phyloP scores from a whole-genome alignment of 768 basidiomycete species.

The Cystobasidium onofrii region DNA sequence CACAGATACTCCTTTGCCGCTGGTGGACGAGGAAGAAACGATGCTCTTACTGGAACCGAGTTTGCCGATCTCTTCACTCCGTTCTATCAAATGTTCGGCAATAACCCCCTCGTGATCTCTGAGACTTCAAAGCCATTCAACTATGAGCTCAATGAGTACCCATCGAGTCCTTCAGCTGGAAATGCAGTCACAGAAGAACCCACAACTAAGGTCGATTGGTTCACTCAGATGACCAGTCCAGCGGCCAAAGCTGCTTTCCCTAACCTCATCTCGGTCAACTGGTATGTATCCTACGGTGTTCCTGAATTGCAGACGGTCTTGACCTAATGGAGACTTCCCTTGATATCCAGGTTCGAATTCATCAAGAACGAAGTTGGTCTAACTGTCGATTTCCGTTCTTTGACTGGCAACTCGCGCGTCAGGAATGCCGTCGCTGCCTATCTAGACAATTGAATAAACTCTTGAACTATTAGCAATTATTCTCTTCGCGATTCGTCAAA shows the following conservation, averaged over 20 bases:
- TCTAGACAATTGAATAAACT: not conserved
- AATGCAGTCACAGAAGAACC: not conserved
- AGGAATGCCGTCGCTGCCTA: not conserved
- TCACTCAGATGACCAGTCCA: not conserved
- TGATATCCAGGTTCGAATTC: not conserved
- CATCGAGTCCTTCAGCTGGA: not conserved
- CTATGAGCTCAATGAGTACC: not conserved
- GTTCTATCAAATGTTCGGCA: not conserved
- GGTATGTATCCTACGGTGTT: too few relatives aligned
- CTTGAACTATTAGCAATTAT: too few relatives aligned
- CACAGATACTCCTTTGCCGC: slow-evolving; percentile 1
- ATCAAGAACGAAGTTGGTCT: not conserved
- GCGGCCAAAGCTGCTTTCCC: not conserved
- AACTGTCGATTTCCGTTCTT: not conserved
- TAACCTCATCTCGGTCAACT: not conserved
- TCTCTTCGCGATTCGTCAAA: too few relatives aligned
- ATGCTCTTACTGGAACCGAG: not conserved
- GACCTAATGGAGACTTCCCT: too few relatives aligned
- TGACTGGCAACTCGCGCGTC: not conserved
- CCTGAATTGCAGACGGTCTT: too few relatives aligned
- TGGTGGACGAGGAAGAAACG: not conserved
- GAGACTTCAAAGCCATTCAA: slow-evolving; percentile 9
- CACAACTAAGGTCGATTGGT: not conserved
- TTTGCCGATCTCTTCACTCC: not conserved
- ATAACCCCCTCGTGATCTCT: not conserved